These are phyloP conservation scores for Lactifluus echinatus DNA, from an alignment of 768 basidiomycete genomes.

Conservation along the genomic window DNA sequence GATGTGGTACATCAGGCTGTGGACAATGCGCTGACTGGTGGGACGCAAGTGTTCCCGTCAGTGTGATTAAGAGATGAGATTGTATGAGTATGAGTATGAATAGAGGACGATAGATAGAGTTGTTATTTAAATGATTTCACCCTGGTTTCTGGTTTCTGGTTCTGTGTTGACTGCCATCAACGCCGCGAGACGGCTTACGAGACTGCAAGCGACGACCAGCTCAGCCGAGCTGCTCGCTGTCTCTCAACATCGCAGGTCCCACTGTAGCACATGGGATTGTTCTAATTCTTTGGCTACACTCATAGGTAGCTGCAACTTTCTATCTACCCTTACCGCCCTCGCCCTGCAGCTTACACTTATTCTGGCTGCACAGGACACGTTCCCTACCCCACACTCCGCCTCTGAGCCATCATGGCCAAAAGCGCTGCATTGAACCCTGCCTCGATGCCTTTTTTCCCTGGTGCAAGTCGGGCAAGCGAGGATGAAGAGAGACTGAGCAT, in stretches of 20 bases:
- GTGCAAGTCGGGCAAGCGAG: slow-evolving; percentile 47
- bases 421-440: slow-evolving; percentile 72
- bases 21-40: neutral
- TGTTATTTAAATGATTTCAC: neutral
- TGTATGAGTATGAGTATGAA: too few relatives aligned
- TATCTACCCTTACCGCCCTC: slow-evolving; percentile 1
- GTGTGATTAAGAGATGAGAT: neutral
- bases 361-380: slow-evolving; percentile 14
- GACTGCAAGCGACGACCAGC: slow-evolving; percentile 17
- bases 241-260: neutral
- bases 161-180: slow-evolving; percentile 19
- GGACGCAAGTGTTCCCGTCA: neutral
- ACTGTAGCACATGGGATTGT: slow-evolving; percentile 20
- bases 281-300: slow-evolving; percentile 6
- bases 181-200: slow-evolving; percentile 18
- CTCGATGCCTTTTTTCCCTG: slow-evolving; percentile 81
- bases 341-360: slow-evolving; percentile 3
- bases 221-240: slow-evolving; percentile 19
- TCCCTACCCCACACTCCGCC: slow-evolving; percentile 9
- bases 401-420: slow-evolving; percentile 47
- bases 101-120: neutral
- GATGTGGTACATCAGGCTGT: neutral
- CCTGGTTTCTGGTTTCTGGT: slow-evolving; percentile 5
- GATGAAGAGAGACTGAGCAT: slow-evolving; percentile 43
- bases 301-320: slow-evolving; percentile 12